phyloP scores from a whole-genome alignment of 768 basidiomycete species.

The Candolleomyces aberdarensis region DNA sequence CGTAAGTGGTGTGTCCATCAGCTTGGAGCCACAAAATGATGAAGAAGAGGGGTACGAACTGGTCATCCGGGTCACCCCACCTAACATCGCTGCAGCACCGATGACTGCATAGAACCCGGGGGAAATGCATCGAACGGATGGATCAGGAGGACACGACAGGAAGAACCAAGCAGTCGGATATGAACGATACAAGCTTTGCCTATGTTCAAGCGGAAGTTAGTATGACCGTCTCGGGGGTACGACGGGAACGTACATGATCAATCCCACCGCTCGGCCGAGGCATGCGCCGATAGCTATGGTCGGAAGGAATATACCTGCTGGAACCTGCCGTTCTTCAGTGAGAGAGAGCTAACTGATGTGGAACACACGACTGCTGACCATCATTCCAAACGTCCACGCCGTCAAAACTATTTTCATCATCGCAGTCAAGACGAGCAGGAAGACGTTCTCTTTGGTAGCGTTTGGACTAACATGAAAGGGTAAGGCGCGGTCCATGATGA shows the following conservation, averaged over 20 bases:
- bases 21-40: background rate
- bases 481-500: background rate
- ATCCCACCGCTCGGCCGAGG: slow-evolving; percentile 66
- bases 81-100: slow-evolving; percentile 73
- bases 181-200: slow-evolving; percentile 65
- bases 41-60: slow-evolving; percentile 36
- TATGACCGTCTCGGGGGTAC: background rate
- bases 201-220: slow-evolving; percentile 21
- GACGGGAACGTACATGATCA: slow-evolving; percentile 50
- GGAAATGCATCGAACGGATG: slow-evolving; percentile 62
- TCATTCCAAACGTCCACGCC: slow-evolving; percentile 79
- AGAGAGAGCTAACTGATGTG: background rate
- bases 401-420: slow-evolving; percentile 59
- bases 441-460: slow-evolving; percentile 65
- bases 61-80: slow-evolving; percentile 76
- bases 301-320: slow-evolving; percentile 74
- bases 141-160: slow-evolving; percentile 69
- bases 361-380: slow-evolving; percentile 37
- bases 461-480: slow-evolving; percentile 42
- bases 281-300: slow-evolving; percentile 75
- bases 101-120: slow-evolving; percentile 79
- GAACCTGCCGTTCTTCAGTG: slow-evolving; percentile 40
- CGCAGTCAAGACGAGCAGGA: slow-evolving; percentile 62
- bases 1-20: slow-evolving; percentile 1
- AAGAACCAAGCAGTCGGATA: slow-evolving; percentile 70